A percentile compares a stretch with the other conserved stretches of the same genome.
These are phyloP conservation scores for Closterium sp. DNA, from an alignment of 139 green algal genomes.

Conservation along the genomic window DNA sequence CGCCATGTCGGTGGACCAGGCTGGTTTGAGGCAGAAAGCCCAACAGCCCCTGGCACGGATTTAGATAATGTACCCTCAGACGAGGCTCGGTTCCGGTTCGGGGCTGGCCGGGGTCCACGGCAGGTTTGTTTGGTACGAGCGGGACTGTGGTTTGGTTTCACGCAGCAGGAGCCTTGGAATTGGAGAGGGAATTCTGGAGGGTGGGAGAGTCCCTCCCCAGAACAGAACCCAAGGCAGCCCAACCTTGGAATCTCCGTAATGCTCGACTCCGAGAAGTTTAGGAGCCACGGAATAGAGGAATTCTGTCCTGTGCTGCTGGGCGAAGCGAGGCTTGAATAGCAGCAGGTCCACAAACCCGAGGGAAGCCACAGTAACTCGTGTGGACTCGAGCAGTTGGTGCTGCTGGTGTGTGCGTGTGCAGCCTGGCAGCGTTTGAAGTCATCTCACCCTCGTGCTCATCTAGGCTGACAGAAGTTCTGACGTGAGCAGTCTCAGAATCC, in stretches of 20 bases:
- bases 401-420: neutral
- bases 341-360: too few relatives aligned
- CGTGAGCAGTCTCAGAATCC: too few relatives aligned
- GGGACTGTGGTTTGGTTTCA: neutral
- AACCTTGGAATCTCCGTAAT: neutral
- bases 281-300: too few relatives aligned
- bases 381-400: neutral
- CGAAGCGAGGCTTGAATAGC: too few relatives aligned
- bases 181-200: neutral
- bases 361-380: neutral
- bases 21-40: neutral
- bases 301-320: too few relatives aligned
- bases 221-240: neutral
- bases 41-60: neutral
- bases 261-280: too few relatives aligned
- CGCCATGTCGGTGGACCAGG: too few relatives aligned
- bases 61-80: too few relatives aligned
- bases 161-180: neutral
- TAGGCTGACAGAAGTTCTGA: neutral
- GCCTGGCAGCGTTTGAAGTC: neutral
- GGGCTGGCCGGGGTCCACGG: too few relatives aligned
- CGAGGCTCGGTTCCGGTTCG: neutral
- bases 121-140: neutral
- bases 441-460: neutral
- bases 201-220: too few relatives aligned